Evolutionary conservation across 2,329 filamentous ascomycete species (phyloP), one percentile per base, ranked within the genome.

Genomic region (Ceratocystis cacaofunesta): DNA sequence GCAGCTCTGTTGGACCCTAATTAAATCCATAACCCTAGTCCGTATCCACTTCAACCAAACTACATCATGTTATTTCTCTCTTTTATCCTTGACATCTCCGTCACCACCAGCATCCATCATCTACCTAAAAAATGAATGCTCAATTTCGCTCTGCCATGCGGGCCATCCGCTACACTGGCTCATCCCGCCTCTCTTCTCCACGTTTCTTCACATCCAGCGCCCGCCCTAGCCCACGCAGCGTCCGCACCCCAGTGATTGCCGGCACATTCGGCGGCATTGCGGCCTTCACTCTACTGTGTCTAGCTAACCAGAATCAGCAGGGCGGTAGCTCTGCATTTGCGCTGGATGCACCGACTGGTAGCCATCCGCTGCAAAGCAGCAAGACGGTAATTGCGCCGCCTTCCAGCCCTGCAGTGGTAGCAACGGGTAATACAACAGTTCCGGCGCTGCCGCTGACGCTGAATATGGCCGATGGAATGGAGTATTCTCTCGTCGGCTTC

Each of bases 401-500:
- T 17, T 61, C 43, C 6, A 36, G 12, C 52, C 57, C 60, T 7
- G 63, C 66, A 7, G 41, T 67, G 1, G 50, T 67, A 15, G 50
- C 87, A 17, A 95, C 91, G 0, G 90, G 90, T 15, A 91, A 92
- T 70, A 85, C 80, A 69, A 86, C 85, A n/a, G 83, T 96, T 2
- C 87, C 89, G 1, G 80, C 82, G 64, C 95, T 96, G 73, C 92
- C 92, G 1, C 82, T 86, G 65, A 85, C 81, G 2, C 82, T 95
- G 65, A 78, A 80, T 17, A 75, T 95, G 72, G 2, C 69, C 70
- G 65, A 72, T 67, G 80, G 75, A 68, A 83, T 74, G 71, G 88
- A 96, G 71, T 97, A 96, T 74, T 92, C 90, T 25, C 81, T 97
- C 0, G 82, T 97, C 5, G 94, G 94, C 0, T 77, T 96, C 4